Conservation (phyloP, 2,329 filamentous ascomycete genomes). For the Neonectria coccinea region DNA sequence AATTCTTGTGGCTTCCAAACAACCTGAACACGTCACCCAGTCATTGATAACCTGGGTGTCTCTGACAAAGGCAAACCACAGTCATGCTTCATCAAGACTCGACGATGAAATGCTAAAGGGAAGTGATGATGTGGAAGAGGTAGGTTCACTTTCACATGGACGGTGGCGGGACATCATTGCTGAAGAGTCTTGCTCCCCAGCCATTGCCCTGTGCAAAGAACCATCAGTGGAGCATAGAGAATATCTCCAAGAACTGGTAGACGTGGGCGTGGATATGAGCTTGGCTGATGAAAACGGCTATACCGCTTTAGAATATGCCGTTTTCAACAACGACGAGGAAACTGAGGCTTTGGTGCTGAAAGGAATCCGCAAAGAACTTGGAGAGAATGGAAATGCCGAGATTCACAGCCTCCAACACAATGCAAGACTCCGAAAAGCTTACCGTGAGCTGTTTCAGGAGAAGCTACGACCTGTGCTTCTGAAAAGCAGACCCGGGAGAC, state of each 20-base stretch:
- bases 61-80: too few species aligned
- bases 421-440: constrained; percentile 49
- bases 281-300: constrained; percentile 51
- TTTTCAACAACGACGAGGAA: constrained; percentile 47
- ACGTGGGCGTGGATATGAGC: constrained; percentile 49
- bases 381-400: constrained; percentile 13
- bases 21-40: too few species aligned
- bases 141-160: too few species aligned
- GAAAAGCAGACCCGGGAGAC: constrained; percentile 19
- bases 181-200: constrained; percentile 43
- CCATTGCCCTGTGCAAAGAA: constrained; percentile 54
- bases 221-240: constrained; percentile 51
- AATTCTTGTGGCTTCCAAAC: too few species aligned
- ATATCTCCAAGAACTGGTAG: constrained; percentile 50
- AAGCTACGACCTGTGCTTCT: constrained; percentile 50
- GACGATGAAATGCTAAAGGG: too few species aligned
- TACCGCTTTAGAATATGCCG: constrained; percentile 52
- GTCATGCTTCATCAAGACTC: too few species aligned
- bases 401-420: constrained; percentile 32
- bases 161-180: too few species aligned
- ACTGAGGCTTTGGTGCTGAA: constrained; percentile 45
- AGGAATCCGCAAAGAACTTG: constrained; percentile 33
- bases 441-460: constrained; percentile 53
- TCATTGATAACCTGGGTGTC: too few species aligned
- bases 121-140: too few species aligned